A percentile compares a stretch with the other conserved stretches of the same genome.
Evolutionary conservation across 495 filamentous ascomycete species (phyloP).

Genomic region (Cudoniella acicularis): DNA sequence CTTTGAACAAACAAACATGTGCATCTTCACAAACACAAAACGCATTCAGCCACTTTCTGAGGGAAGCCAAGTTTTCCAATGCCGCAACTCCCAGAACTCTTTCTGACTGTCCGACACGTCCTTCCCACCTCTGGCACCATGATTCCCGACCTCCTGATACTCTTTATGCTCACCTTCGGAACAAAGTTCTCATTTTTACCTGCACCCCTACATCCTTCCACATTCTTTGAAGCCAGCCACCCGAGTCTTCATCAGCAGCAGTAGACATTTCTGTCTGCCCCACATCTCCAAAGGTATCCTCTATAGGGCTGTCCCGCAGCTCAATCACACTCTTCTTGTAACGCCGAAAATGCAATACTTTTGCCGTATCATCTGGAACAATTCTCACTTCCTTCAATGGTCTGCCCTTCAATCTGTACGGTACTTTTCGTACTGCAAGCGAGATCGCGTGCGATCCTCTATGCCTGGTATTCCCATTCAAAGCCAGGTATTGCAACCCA

Average conservation of each 20-base stretch:
- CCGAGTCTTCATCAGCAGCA: slow-evolving; percentile 9
- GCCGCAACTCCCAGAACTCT: slow-evolving; percentile 14
- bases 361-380: slow-evolving; percentile 16
- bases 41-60: no score
- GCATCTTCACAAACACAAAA: no score
- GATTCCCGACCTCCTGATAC: slow-evolving; percentile 12
- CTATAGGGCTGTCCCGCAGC: neutral
- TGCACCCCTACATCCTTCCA: slow-evolving; percentile 2
- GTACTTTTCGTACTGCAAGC: slow-evolving; percentile 5
- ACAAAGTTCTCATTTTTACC: neutral
- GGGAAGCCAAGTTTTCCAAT: slow-evolving; percentile 20
- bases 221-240: slow-evolving; percentile 16
- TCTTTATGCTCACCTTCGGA: slow-evolving; percentile 15
- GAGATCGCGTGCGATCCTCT: neutral
- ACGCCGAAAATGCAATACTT: slow-evolving; percentile 2
- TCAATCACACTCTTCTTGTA: slow-evolving; percentile 13
- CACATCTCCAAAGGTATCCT: neutral
- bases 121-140: slow-evolving; percentile 9
- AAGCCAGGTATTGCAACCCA: slow-evolving; percentile 11
- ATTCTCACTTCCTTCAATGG: slow-evolving; percentile 16
- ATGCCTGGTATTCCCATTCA: slow-evolving; percentile 16
- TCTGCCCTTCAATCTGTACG: slow-evolving; percentile 9
- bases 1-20: no score
- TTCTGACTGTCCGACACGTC: slow-evolving; percentile 13
- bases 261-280: slow-evolving; percentile 1